phyloP scores from a whole-genome alignment of 257 asterid species.

The Scutellaria galericulata region DNA sequence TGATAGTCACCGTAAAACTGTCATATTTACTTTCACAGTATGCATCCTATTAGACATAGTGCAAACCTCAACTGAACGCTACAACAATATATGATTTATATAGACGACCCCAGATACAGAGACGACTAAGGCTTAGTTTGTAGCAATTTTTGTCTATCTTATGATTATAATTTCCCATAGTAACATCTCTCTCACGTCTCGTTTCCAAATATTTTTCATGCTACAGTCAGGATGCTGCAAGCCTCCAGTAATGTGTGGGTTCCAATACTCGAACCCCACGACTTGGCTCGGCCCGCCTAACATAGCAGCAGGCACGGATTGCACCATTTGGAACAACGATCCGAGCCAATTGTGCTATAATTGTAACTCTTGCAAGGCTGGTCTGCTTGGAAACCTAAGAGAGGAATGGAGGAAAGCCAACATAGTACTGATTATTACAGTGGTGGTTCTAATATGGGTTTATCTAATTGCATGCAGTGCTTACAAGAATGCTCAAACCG shows the following conservation, averaged over 20 bases:
- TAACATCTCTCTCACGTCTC: neutral
- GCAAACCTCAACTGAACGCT: too few relatives aligned
- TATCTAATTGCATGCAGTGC: constrained; percentile 84
- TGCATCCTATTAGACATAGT: too few relatives aligned
- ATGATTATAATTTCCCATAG: neutral
- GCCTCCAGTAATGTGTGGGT: constrained; percentile 84
- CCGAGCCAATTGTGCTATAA: constrained; percentile 70
- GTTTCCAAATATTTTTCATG: neutral
- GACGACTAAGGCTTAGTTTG: too few relatives aligned
- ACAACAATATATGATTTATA: too few relatives aligned
- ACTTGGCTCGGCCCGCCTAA: constrained; percentile 69
- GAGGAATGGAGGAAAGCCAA: constrained; percentile 78
- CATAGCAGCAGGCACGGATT: constrained; percentile 54
- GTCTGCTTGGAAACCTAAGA: constrained; percentile 73
- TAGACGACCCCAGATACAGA: too few relatives aligned
- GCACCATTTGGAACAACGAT: constrained; percentile 72
- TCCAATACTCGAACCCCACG: constrained; percentile 64
- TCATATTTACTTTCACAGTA: too few relatives aligned
- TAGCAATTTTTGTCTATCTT: neutral
- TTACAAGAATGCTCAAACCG: constrained; percentile 76
- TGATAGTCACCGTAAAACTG: too few relatives aligned
- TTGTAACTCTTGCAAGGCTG: constrained; percentile 84
- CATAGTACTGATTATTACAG: constrained; percentile 63
- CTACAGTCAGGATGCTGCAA: constrained; percentile 92
- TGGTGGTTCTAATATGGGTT: constrained; percentile 68